Evolutionary conservation across 805 yeast species (phyloP), one percentile per base, ranked within the genome.

Genomic region (Ogataea naganishii): DNA sequence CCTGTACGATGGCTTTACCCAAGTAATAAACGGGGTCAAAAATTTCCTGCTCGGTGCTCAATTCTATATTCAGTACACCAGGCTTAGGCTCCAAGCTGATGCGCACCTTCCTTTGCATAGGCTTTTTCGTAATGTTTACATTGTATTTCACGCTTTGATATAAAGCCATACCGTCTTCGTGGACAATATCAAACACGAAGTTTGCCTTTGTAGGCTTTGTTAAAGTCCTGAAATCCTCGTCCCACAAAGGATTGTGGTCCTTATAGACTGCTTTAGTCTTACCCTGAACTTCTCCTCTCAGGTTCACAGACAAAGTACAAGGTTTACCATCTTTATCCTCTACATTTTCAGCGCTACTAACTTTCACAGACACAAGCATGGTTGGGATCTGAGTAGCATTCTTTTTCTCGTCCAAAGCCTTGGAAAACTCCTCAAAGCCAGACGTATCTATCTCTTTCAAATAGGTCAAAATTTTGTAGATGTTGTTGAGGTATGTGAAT

Each of bases 11-110:
- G 0, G 89, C 77, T 39, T 79, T 69, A 1, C 94, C 94, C 53
- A 89, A 66, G 26, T 77, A 80, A 45, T 81, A 89, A 7, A 83
- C 56, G 1, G 94, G 85, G 53, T 88, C 95, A 23, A 71, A 72
- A 27, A 76, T 67, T 43, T 88, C 95, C 30, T 74, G 70, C 46
- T 88, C 96, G 40, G 83, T 72, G 1, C 84, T 75, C 3, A 88
- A 62, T 43, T 76, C 75, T 3, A 86, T 54, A 27, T 69, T 51
- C 3, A 92, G 44, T 23, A 72, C 62, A 0, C 96, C 96, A 36
- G 55, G 42, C 14, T 42, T 49, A 0, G 58, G 59, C 22, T 41
- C 34, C 13, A 52, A 23, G 19, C 43, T 31, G 11, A 48, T 24
- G 33, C 39, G 44, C 27, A 43, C 52, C 14, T 38, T 42, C 4